Evolutionary conservation across 495 filamentous ascomycete species (phyloP), one percentile per base, ranked within the genome.

Genomic region (Aspergillus egyptiacus): DNA sequence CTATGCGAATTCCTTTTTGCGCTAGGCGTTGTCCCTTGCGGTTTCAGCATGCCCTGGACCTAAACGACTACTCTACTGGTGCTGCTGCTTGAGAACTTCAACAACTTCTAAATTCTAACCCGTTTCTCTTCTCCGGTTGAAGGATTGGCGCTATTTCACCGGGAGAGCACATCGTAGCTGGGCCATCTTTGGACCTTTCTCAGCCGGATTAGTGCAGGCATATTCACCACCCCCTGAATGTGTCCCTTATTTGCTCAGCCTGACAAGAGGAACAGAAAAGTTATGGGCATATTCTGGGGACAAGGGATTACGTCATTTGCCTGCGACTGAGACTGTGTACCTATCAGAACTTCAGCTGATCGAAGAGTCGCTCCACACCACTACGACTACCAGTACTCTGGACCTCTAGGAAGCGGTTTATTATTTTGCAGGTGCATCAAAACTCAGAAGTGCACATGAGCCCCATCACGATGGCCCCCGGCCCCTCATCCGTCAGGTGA

Each of bases 161-260:
- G 53, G 53, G 28, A 50, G 41, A 55, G 53, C 53, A 55, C 53
- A 49, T 55, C 53, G 50, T 50, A 42, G 28, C 22, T 30, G 30
- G 42, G 18, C 13, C n/a, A 24, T 41, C 42, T 50, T 28, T n/a
- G n/a, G n/a, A n/a, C n/a, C n/a, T n/a, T n/a, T n/a, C n/a, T n/a
- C n/a, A n/a, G n/a, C n/a, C n/a, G n/a, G n/a, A n/a, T n/a, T n/a
- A n/a, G n/a, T n/a, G n/a, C n/a, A n/a, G n/a, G n/a, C n/a, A n/a
- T n/a, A n/a, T n/a, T n/a, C n/a, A n/a, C n/a, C n/a, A n/a, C n/a
- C n/a, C n/a, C n/a, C n/a, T n/a, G n/a, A n/a, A n/a, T n/a, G n/a
- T n/a, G n/a, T n/a, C n/a, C n/a, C n/a, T n/a, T n/a, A 41, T 41
- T 24, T 27, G 24, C 22, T 41, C 38, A 41, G 38, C 38, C 38